Base-by-base conservation (phyloP, 768 basidiomycete genomes). In the Calocera cornea region DNA sequence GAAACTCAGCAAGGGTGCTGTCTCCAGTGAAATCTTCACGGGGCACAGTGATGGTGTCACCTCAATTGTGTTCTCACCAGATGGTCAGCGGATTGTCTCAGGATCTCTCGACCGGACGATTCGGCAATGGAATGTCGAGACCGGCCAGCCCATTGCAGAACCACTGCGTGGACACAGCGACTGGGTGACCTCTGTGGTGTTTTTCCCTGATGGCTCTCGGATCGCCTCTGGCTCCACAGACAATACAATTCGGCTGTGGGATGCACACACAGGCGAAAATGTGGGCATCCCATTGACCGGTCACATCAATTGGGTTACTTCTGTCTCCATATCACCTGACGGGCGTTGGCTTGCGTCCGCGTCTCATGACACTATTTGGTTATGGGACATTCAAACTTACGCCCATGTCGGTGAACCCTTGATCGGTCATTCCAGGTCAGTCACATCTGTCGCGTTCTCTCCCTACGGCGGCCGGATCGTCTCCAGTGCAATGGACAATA, bases 251-350 rank as follows among this genome's bases (percentile, higher is more conserved):
- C 24, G 7, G 19, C 7, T 47, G 8, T 47, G 44, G 44, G 44
- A 47, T 47, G 19, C 44, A 3, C 5, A 47, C 8, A 47, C 24
- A 3, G 19, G 24, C 44, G 72, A 75, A 34, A 74, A 79, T 38
- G 69, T 80, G 29, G 79, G 78, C 66, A 72, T 76, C 44, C 66
- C 67, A 40, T 50, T 71, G 1, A 17, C 41, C 1, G 74, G 64
- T 0, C 74, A 74, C 64, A 74, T 72, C 41, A 73, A 40, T 16
- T n/a, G 27, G 3, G 65, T 68, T 24, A 40, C 16, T 11, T 67
- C 7, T 12, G 31, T 66, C 34, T 19, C 47, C n/a, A 65, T 66
- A 24, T 66, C 41, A 24, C 19, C 44, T 3, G 44, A 47, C 44
- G 44, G 19, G 44, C 3, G 8, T 47, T 7, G 24, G 16, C 8